These are phyloP conservation scores for Mortierella sp. DNA, from an alignment of 371 early-diverging fungal species.

Conservation along the genomic window DNA sequence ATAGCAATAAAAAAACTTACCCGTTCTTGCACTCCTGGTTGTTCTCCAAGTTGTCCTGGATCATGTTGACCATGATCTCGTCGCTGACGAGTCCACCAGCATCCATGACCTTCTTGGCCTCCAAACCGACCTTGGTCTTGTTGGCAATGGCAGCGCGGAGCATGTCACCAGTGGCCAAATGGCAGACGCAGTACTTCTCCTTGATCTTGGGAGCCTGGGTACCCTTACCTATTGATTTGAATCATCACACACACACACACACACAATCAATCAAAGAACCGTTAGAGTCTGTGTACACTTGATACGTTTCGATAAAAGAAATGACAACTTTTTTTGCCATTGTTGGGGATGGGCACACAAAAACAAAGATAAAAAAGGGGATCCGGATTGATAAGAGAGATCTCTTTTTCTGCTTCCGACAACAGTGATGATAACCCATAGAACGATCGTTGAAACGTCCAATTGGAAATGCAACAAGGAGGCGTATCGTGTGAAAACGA, in stretches of 20 bases:
- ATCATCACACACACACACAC: background rate
- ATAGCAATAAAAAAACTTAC: slow-evolving; percentile 33
- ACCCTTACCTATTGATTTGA: slow-evolving; percentile 85
- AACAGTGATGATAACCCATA: background rate
- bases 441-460: background rate
- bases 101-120: slow-evolving; percentile 98
- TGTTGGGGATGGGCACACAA: slow-evolving; percentile 7
- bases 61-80: slow-evolving; percentile 98
- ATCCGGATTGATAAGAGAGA: slow-evolving; percentile 3
- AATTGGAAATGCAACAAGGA: background rate
- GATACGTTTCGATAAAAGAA: background rate
- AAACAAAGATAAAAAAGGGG: background rate
- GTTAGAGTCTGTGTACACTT: background rate
- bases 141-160: slow-evolving; percentile 96
- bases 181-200: slow-evolving; percentile 95
- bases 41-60: slow-evolving; percentile 93
- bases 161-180: slow-evolving; percentile 99
- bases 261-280: background rate
- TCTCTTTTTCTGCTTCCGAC: background rate
- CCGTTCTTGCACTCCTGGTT: slow-evolving; percentile 96
- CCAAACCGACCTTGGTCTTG: slow-evolving; percentile 92
- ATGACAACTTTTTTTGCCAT: background rate
- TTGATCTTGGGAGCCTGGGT: slow-evolving; percentile 97
- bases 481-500: background rate
- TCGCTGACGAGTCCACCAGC: slow-evolving; percentile 98